Conservation (phyloP, 1,139 yeast species). For the Suzukiozyma palmioleophila region DNA sequence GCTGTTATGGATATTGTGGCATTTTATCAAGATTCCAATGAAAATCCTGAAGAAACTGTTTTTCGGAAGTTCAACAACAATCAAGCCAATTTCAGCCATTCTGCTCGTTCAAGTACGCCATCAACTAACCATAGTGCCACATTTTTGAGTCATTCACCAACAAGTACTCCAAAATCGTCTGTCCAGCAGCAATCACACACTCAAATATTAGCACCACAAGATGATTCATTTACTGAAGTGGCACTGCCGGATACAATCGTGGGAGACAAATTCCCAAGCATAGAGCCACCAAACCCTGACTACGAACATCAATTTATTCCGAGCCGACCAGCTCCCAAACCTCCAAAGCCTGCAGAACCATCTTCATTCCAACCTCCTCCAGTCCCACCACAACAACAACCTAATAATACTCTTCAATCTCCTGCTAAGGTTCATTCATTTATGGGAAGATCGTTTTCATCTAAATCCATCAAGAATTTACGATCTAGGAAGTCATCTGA, state of each 20-base stretch:
- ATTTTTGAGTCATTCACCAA: constrained; percentile 10
- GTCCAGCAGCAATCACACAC: constrained; percentile 6
- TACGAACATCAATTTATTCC: constrained; percentile 53
- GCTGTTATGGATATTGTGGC: constrained; percentile 93
- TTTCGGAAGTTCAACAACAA: constrained; percentile 65
- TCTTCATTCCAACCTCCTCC: constrained; percentile 7
- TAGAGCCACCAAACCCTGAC: constrained; percentile 17
- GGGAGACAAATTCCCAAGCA: constrained; percentile 2
- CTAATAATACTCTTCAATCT: constrained; percentile 5
- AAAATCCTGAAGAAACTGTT: constrained; percentile 63
- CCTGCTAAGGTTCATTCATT: constrained; percentile 15
- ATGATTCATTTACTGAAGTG: not conserved
- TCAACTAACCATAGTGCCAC: constrained; percentile 22
- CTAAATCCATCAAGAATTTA: constrained; percentile 36
- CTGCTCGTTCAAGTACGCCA: constrained; percentile 22
- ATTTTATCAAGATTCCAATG: constrained; percentile 69
- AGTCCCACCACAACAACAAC: constrained; percentile 1
- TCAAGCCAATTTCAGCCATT: constrained; percentile 12
- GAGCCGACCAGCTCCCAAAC: constrained; percentile 65
- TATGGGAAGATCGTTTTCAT: constrained; percentile 36
- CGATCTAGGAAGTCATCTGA: constrained; percentile 23
- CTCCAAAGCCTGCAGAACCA: constrained; percentile 23
- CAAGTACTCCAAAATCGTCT: constrained; percentile 6
- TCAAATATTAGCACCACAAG: constrained; percentile 14
- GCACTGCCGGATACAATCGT: constrained; percentile 5